Evolutionary conservation across 2,329 filamentous ascomycete genomes (phyloP), one percentile per base, ranked within the genome.

Genomic region (Claviceps capensis): DNA sequence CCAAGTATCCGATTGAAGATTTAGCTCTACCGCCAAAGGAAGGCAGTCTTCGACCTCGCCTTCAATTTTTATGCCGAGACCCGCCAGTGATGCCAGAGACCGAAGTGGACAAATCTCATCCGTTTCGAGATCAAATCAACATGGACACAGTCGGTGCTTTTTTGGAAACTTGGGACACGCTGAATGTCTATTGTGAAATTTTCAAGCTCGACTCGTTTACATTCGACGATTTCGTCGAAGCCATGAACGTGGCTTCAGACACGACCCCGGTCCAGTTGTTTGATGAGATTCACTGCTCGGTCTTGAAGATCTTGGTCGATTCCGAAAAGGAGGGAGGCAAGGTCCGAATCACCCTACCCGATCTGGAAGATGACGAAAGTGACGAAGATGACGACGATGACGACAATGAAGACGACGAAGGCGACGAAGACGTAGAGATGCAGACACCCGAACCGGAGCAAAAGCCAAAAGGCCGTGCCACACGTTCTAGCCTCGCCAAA

Each of bases 161-260:
- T 16, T 70, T 98, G 23, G 91, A 96, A 68, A 88, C 87, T 0
- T 98, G 93, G 93, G 89, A 96, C 60, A 96, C 90, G 0, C 75
- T 98, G 37, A 98, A 96, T 61, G 91, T 98, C n/a, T 96, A 96
- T 64, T 95, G 89, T 63, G 88, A 95, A 62, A 85, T 96, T 17
- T 95, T 95, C 63, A 81, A 88, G 62, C 76, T 98, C 26, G 93
- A 98, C 66, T 97, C 91, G 0, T 98, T 98, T 63, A 97, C 91
- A 0, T 94, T 97, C 61, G 93, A 98, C 65, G 93, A 98, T 65
- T 97, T 90, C 61, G 76, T 95, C 4, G 86, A 97, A 64, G 85
- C 90, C 0, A 82, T 98, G 75, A 78, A 83, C 48, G 84, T 90
- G 53, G 78, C 85, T 0, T 88, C 82, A 0, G 78, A 83, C 37